Base-by-base conservation (phyloP, 805 yeast species). In the Saccharomycopsis guyanensis region DNA sequence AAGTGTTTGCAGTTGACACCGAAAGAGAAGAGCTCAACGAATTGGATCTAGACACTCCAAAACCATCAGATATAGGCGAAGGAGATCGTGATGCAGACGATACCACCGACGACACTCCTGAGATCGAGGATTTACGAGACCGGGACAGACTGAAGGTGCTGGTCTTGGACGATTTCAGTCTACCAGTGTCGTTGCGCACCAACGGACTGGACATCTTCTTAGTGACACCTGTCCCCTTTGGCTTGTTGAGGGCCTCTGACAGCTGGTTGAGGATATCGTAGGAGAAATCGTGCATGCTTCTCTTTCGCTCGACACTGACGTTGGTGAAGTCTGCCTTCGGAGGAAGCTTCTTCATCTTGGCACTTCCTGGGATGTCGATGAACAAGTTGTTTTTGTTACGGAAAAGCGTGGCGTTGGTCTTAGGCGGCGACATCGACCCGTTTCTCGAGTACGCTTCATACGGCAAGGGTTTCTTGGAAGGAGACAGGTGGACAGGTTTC, bases 281-380 rank as follows among this genome's bases (percentile, higher is more conserved):
- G n/a, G 43, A 35, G 15, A 29, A n/a, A 39, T 44, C 40, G 38
- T 47, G 51, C 48, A 44, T 48, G 36, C 45, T 45, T 25, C 47
- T 32, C 20, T 34, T 48, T 15, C 24, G n/a, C 8, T 38, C 29
- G 12, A 20, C 42, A 10, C n/a, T 19, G 25, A 8, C 37, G 7
- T 8, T 19, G 7, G 8, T 29, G 18, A 18, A 10, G 16, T 22
- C 32, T 4, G 42, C 18, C 16, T 22, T 25, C 6, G 10, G 10
- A 6, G 6, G 10, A 10, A 10, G 29, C 29, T 25, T 25, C 29
- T 25, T 25, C 29, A 25, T 25, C 29, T 25, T 25, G 32, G 12
- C 36, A 16, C 16, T 12, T 22, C 38, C 31, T 7, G 47, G 47
- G 8, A 43, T 43, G 22, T 43, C 47, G 8, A 43, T 43, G 36